Evolutionary conservation across 2,329 filamentous ascomycete genomes (phyloP).

Genomic region (Lecanicillium sp.): DNA sequence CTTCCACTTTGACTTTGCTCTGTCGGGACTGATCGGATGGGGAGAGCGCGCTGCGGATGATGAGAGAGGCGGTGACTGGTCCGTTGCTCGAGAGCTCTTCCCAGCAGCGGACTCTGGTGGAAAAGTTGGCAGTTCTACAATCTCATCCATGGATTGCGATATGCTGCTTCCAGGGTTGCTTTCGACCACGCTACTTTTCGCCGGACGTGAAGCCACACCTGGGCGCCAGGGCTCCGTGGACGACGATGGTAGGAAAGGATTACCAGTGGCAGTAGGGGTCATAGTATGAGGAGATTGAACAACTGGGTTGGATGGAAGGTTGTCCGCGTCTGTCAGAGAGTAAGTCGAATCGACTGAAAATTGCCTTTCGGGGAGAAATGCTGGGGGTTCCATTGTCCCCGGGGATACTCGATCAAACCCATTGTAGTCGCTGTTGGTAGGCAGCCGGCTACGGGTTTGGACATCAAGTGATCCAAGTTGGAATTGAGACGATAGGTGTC

Average conservation of each 20-base stretch:
- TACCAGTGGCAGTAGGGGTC: too few relatives aligned
- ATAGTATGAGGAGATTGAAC: too few relatives aligned
- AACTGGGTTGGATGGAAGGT: too few relatives aligned
- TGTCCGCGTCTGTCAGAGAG: too few relatives aligned
- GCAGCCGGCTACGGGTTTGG: background rate
- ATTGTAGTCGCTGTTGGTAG: too few relatives aligned
- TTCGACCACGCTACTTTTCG: background rate
- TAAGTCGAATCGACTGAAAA: too few relatives aligned
- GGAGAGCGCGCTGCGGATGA: background rate
- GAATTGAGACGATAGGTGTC: constrained; percentile 27
- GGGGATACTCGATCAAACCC: too few relatives aligned
- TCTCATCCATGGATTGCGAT: constrained; percentile 3
- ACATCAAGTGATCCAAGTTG: constrained; percentile 19
- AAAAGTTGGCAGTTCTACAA: constrained; percentile 2
- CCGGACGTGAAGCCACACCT: too few relatives aligned
- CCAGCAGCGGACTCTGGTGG: background rate
- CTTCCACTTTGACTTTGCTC: constrained; percentile 23
- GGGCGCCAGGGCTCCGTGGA: too few relatives aligned
- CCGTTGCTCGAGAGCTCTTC: background rate
- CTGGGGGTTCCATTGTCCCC: too few relatives aligned
- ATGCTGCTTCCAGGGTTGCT: constrained; percentile 3
- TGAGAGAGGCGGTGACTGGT: background rate
- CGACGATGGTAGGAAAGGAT: too few relatives aligned
- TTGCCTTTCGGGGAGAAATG: too few relatives aligned
- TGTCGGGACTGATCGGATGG: constrained; percentile 9